Conservation (phyloP, 306 rosid genomes). For the Gleditsia sinensis region DNA sequence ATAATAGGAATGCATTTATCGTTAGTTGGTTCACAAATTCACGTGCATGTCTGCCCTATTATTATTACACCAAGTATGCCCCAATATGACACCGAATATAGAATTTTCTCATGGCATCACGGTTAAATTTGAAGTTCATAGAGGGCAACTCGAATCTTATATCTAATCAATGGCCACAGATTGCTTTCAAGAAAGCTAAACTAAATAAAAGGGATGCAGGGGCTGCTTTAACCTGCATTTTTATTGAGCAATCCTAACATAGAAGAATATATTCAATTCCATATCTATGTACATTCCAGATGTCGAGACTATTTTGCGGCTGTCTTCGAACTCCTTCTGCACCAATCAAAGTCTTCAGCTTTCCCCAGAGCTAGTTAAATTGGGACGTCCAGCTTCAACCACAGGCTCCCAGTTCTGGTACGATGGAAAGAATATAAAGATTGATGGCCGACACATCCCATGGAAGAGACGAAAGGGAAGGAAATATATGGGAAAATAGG, state of each 20-base stretch:
- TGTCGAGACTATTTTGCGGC: conserved; percentile 22
- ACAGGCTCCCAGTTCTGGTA: conserved; percentile 22
- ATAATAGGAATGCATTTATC: neutral
- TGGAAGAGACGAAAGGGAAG: neutral
- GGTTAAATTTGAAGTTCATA: neutral
- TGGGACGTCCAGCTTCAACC: conserved; percentile 24
- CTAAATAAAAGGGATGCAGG: conserved; percentile 28
- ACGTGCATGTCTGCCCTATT: conserved; percentile 28
- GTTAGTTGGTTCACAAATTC: conserved; percentile 20
- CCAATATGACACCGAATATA: conserved; percentile 25
- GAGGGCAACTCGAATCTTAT: conserved; percentile 23
- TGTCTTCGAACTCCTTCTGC: conserved; percentile 20
- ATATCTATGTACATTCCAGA: neutral
- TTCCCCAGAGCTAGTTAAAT: conserved; percentile 7
- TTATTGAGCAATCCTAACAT: neutral
- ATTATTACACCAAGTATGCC: conserved; percentile 21
- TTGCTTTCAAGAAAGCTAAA: conserved; percentile 26
- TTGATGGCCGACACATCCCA: conserved; percentile 15
- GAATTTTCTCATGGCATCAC: conserved; percentile 29
- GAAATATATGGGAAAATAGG: neutral
- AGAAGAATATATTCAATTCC: conserved; percentile 45
- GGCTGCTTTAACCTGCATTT: conserved; percentile 3
- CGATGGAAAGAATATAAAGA: conserved; percentile 32
- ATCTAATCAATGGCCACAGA: conserved; percentile 40
- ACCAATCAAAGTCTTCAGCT: conserved; percentile 22